phyloP scores from a whole-genome alignment of 2,329 filamentous ascomycete species.

The Stylonectria norvegica region DNA sequence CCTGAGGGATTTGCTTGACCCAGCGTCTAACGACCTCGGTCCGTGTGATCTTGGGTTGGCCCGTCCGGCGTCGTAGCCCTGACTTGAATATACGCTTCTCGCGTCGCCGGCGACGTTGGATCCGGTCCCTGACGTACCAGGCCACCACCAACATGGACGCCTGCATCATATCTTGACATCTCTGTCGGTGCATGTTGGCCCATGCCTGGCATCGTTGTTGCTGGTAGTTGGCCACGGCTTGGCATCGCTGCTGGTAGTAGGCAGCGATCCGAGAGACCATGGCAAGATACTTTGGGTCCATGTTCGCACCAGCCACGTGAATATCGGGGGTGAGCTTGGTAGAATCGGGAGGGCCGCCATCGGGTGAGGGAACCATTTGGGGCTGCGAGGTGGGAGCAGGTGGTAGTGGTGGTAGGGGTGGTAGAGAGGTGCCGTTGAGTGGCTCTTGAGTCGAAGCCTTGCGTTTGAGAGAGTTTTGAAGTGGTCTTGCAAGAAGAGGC shows the following conservation, averaged over 20 bases:
- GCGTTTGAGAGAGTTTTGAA: conserved; percentile 17
- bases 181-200: conserved; percentile 45
- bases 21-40: conserved; percentile 42
- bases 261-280: conserved; percentile 47
- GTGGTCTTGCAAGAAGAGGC: conserved; percentile 28
- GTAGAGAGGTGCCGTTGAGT: conserved; percentile 19
- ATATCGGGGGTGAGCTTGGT: conserved; percentile 20
- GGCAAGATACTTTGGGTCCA: conserved; percentile 42
- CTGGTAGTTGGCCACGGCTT: conserved; percentile 45
- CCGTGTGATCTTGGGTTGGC: conserved; percentile 34
- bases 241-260: conserved; percentile 48
- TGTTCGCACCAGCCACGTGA: conserved; percentile 23
- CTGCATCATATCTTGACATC: conserved; percentile 48
- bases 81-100: conserved; percentile 41
- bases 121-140: conserved; percentile 48
- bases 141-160: conserved; percentile 48
- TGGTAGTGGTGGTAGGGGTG: conserved; percentile 23
- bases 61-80: conserved; percentile 35
- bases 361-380: conserved; percentile 19
- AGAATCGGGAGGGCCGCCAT: conserved; percentile 14
- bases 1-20: conserved; percentile 40
- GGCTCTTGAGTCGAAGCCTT: not conserved
- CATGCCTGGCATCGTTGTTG: conserved; percentile 47
- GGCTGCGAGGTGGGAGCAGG: conserved; percentile 23
- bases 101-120: conserved; percentile 40